Base-by-base conservation (phyloP, 495 filamentous ascomycete species). In the Penicillium cataractarum region DNA sequence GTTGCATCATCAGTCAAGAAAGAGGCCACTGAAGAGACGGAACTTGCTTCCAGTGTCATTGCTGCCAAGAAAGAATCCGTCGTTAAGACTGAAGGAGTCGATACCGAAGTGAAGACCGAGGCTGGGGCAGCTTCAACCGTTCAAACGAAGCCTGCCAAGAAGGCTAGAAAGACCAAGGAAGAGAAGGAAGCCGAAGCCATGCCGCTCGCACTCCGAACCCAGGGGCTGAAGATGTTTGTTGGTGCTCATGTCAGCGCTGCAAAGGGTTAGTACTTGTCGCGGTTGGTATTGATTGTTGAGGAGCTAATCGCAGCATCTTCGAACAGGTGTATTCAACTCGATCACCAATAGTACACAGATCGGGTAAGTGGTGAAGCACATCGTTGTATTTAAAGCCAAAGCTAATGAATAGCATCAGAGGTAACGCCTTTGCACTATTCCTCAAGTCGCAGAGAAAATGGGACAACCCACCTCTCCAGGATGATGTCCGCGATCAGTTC, bases 401-500 rank as follows among this genome's bases (percentile, higher is more conserved):
- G 53, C 66, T 73, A 62, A 71, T 31, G 42, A 56, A 56, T 19
- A 26, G 8, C 24, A 52, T 31, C 46, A 87, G 93, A 58, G 92
- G 88, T 24, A 99, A 99, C 70, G 86, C 93, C 22, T 95, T 97
- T 64, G 95, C 95, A 15, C 76, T 98, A 22, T 99, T 99, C 76
- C 83, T 98, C 58, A 98, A 98, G 71, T 95, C 90, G 0, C 96
- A 98, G 72, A 86, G 92, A 42, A 97, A 96, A 78, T 99, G 95
- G 95, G 79, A 82, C n/a, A 93, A 89, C 66, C 93, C 94, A 1
- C 84, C 89, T 12, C 78, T 98, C 3, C 81, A 88, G 32, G 75
- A 86, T 57, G 87, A 92, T 19, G 83, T 89, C 37, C 74, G 80
- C 51, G 81, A 87, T 33, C 80, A 85, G 19, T 99, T 97, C 78